Percentiles rank a stretch among this genome's conserved stretches.
Conservation (phyloP, 2,329 filamentous ascomycete genomes). For the Fusarium sp. region DNA sequence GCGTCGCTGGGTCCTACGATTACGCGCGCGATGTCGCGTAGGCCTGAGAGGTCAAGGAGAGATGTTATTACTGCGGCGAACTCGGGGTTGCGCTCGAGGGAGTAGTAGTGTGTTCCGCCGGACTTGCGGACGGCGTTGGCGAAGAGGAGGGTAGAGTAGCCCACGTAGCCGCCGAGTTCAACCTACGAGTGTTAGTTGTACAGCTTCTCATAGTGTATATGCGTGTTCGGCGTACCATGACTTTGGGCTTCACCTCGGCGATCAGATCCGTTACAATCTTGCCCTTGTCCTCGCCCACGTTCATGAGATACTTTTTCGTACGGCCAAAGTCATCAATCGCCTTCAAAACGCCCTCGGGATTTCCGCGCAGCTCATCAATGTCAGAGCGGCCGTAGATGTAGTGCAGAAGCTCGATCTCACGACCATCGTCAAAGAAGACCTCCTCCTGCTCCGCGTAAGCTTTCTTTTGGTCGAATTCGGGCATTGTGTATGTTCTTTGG, state of each 20-base stretch:
- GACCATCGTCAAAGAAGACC: constrained; percentile 75
- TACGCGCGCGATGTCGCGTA: constrained; percentile 79
- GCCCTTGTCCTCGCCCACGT: constrained; percentile 83
- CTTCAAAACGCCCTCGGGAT: constrained; percentile 74
- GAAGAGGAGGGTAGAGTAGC: constrained; percentile 86
- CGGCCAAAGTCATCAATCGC: constrained; percentile 77
- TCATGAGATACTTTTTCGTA: constrained; percentile 82
- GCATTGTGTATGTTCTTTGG: constrained; percentile 30
- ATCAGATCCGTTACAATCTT: constrained; percentile 80
- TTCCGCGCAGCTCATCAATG: constrained; percentile 74
- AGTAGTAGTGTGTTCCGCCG: constrained; percentile 78
- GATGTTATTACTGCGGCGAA: constrained; percentile 79
- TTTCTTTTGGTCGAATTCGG: constrained; percentile 56
- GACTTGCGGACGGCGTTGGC: constrained; percentile 74
- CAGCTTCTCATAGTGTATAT: neutral
- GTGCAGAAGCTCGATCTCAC: constrained; percentile 81
- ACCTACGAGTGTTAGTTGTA: constrained; percentile 58
- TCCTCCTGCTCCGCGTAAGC: constrained; percentile 62
- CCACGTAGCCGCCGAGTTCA: constrained; percentile 85
- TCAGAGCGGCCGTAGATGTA: constrained; percentile 76
- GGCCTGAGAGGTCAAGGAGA: constrained; percentile 81
- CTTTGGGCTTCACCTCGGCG: constrained; percentile 73
- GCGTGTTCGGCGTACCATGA: constrained; percentile 65
- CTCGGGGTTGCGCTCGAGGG: constrained; percentile 80
- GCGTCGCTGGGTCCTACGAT: constrained; percentile 78